Percentiles rank a stretch among this genome's conserved stretches.
Conservation (phyloP, 75 land plant species). For the Cupressus sempervirens region DNA sequence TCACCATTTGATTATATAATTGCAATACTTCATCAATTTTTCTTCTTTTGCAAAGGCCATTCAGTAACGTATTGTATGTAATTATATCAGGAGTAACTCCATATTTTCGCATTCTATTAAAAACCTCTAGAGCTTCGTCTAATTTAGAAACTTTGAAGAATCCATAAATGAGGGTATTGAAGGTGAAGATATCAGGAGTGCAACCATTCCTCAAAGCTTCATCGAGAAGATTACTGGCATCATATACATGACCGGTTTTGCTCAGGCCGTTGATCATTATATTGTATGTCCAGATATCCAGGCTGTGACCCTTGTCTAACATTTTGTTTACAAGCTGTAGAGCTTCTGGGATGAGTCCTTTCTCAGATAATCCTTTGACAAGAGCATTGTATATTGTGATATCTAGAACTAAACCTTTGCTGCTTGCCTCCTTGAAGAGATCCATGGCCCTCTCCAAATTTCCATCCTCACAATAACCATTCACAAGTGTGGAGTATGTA, state of each 20-base stretch:
- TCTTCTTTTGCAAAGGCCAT: constrained; percentile 69
- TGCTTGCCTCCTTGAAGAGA: constrained; percentile 37
- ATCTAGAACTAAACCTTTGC: constrained; percentile 41
- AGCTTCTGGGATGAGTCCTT: constrained; percentile 51
- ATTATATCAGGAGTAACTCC: constrained; percentile 57
- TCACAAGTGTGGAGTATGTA: constrained; percentile 62
- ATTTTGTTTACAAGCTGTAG: constrained; percentile 57
- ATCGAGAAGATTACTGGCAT: constrained; percentile 44
- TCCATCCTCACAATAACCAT: constrained; percentile 64
- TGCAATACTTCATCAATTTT: constrained; percentile 39
- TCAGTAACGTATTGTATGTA: constrained; percentile 59
- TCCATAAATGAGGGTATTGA: constrained; percentile 65
- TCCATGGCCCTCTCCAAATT: constrained; percentile 50
- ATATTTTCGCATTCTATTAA: constrained; percentile 51
- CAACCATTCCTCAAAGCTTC: constrained; percentile 46
- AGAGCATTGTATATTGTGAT: constrained; percentile 46
- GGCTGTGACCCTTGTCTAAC: constrained; percentile 49
- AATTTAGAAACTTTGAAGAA: constrained; percentile 47
- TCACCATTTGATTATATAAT: constrained; percentile 43
- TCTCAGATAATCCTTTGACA: constrained; percentile 50
- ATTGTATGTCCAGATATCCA: constrained; percentile 64
- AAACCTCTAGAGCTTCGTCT: constrained; percentile 46
- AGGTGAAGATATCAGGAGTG: constrained; percentile 59
- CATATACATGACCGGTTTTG: constrained; percentile 51
- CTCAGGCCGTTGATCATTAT: constrained; percentile 58